Evolutionary conservation across 192 early-diverging fungal genomes (phyloP), one percentile per base, ranked within the genome.

Genomic region (Backusella mclennaniae): DNA sequence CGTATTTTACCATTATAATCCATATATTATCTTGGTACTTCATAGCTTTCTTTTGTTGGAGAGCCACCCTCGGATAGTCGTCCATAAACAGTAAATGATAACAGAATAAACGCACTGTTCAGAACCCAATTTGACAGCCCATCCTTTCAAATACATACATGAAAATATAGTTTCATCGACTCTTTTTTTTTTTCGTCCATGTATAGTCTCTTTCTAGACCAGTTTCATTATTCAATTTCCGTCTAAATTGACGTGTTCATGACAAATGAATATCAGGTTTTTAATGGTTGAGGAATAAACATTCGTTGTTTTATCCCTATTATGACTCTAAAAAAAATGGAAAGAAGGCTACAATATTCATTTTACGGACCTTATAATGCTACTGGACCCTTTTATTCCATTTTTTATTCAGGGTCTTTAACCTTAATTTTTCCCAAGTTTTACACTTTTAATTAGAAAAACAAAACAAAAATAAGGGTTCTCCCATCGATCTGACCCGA

Each of bases 161-260:
- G 26, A 29, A 29, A 63, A 14, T 23, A 9, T 59, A 12, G 12
- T 29, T 29, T 12, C 26, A 26, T 26, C 11, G 8, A 4, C 1
- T 63, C 9, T 26, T 23, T 63, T 26, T 56, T 53, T 59, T 63
- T 63, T 63, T 53, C n/a, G 7, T 12, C 2, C 21, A 6, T 21
- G 9, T 49, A 49, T n/a, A 15, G n/a, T 7, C 17, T 7, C 9
- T 59, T 29, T 59, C 53, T 59, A 59, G 23, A 14, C 11, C 53
- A 59, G 21, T 59, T 59, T 59, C 53, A 59, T 8, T 59, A 59
- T 59, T 59, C 53, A 59, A 59, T 59, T 59, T 59, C 53, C 53
- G 53, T 59, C 11, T 59, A 59, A 59, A 59, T 59, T 59, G 53
- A 23, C n/a, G 21, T 49, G 46, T 49, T n/a, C 19, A 49, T 19